Percentiles rank a stretch among this genome's conserved stretches.
Evolutionary conservation across 1,139 yeast genomes (phyloP).

Genomic region (Hyphopichia pseudoburtonii): DNA sequence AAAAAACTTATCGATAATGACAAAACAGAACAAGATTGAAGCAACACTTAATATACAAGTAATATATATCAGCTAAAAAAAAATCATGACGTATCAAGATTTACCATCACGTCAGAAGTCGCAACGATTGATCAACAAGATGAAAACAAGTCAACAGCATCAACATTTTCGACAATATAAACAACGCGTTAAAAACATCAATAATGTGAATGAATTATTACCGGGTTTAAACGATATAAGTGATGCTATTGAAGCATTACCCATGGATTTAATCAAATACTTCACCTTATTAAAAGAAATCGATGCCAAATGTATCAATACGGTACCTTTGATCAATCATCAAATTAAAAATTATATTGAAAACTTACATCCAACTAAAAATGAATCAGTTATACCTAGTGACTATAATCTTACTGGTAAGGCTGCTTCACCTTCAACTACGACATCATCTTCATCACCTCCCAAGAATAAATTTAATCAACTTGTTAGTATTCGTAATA

Average conservation of each 20-base stretch:
- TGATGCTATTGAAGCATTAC: constrained; percentile 91
- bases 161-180: constrained; percentile 36
- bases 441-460: constrained; percentile 8
- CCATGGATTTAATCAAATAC: constrained; percentile 78
- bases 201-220: constrained; percentile 47
- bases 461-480: constrained; percentile 13
- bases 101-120: constrained; percentile 51
- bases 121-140: constrained; percentile 41
- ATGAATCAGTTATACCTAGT: constrained; percentile 9
- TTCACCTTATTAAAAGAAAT: constrained; percentile 88
- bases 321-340: constrained; percentile 65
- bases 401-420: constrained; percentile 7
- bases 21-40: neutral
- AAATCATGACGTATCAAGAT: constrained; percentile 31
- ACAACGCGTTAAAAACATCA: constrained; percentile 32
- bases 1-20: no score
- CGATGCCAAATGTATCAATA: constrained; percentile 86
- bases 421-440: neutral
- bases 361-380: constrained; percentile 27
- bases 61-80: neutral
- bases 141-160: constrained; percentile 23
- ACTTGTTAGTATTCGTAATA: constrained; percentile 39
- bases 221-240: constrained; percentile 92
- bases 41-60: neutral
- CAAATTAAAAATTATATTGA: constrained; percentile 58